A percentile compares a stretch with the other conserved stretches of the same genome.
phyloP scores from a whole-genome alignment of 1,284 basidiomycete species.

The Ganoderma multipileum region DNA sequence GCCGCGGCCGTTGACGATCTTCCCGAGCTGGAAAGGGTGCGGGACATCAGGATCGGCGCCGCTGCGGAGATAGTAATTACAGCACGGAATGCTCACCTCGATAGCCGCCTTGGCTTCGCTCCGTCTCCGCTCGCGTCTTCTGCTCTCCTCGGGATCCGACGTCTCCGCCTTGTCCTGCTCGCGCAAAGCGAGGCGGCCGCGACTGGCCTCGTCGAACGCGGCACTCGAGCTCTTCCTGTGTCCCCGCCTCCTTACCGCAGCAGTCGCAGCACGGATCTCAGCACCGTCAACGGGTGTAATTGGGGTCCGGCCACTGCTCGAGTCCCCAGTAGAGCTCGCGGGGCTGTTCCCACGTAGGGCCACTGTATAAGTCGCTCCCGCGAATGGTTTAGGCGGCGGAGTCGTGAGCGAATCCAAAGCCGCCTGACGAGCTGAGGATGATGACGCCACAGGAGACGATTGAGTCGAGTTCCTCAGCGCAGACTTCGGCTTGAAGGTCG shows the following conservation, averaged over 20 bases:
- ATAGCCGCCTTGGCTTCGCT: constrained; percentile 80
- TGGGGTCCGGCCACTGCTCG: constrained; percentile 73
- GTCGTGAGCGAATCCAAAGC: constrained; percentile 16
- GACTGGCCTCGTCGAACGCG: constrained; percentile 51
- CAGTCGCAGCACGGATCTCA: constrained; percentile 55
- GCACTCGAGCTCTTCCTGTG: constrained; percentile 65
- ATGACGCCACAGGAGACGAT: constrained; percentile 15
- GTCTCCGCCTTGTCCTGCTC: constrained; percentile 47
- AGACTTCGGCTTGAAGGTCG: constrained; percentile 24
- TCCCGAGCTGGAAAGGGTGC: constrained; percentile 63
- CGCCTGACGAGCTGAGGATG: constrained; percentile 10
- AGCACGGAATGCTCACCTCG: constrained; percentile 58
- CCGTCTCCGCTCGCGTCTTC: constrained; percentile 70
- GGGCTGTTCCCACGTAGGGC: constrained; percentile 62
- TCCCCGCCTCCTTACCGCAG: constrained; percentile 21
- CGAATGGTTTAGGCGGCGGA: constrained; percentile 56
- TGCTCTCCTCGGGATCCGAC: constrained; percentile 52
- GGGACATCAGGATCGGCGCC: constrained; percentile 7
- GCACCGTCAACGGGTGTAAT: constrained; percentile 79
- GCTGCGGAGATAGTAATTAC: background rate
- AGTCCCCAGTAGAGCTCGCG: constrained; percentile 80
- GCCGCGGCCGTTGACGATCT: constrained; percentile 77
- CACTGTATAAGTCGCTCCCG: constrained; percentile 12
- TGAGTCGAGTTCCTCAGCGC: constrained; percentile 23
- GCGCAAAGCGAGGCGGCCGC: constrained; percentile 38